These are phyloP conservation scores for Solanum infundibuliforme DNA, from an alignment of 257 asterid species.

Conservation along the genomic window DNA sequence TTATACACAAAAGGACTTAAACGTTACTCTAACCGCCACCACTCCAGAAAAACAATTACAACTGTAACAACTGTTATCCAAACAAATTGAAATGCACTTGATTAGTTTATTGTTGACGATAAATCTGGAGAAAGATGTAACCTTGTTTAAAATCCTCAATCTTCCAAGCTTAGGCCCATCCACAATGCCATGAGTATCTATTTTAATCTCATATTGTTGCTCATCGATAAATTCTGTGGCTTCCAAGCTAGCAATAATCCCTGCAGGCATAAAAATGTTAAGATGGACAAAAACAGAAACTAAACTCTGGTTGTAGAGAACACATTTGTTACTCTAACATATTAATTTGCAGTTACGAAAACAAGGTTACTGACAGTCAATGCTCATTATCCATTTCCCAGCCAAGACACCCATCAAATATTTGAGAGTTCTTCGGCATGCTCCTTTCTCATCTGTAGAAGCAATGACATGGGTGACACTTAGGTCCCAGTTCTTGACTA, in stretches of 20 bases:
- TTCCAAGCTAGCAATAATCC: conserved; percentile 70
- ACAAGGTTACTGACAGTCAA: conserved; percentile 46
- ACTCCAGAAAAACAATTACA: not conserved
- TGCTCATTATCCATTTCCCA: conserved; percentile 86
- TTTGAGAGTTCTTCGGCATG: conserved; percentile 83
- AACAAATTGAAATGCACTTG: not conserved
- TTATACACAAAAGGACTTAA: not conserved
- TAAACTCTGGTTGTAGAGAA: not conserved
- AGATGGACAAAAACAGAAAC: not conserved
- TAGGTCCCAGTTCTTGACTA: conserved; percentile 65
- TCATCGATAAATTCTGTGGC: conserved; percentile 55
- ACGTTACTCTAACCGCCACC: not conserved
- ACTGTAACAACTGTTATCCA: not conserved
- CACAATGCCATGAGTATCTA: conserved; percentile 69
- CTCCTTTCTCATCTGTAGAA: conserved; percentile 67
- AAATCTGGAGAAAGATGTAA: conserved; percentile 8
- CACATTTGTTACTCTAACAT: not conserved
- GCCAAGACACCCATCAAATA: conserved; percentile 83
- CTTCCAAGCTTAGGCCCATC: conserved; percentile 84
- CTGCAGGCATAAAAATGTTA: conserved; percentile 20
- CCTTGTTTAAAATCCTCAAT: conserved; percentile 62
- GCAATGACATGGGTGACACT: conserved; percentile 81
- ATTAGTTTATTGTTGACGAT: not conserved
- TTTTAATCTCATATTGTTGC: conserved; percentile 56
- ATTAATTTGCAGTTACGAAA: not conserved